These are phyloP conservation scores for Salvia sclarea DNA, from an alignment of 305 asterid genomes.

Conservation along the genomic window DNA sequence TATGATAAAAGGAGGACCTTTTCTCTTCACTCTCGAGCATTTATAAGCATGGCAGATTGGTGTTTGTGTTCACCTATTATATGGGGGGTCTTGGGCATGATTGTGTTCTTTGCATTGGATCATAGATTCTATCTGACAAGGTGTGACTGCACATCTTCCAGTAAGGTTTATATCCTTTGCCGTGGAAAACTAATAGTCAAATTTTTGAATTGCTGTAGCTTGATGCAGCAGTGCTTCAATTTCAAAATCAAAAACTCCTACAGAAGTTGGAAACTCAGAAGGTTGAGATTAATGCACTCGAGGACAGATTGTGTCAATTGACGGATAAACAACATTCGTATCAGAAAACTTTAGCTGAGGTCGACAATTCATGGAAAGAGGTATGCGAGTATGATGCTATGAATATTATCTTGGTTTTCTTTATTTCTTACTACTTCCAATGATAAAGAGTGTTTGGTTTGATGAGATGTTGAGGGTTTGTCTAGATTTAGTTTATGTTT, in stretches of 20 bases:
- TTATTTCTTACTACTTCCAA: background rate
- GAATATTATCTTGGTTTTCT: slow-evolving; percentile 20
- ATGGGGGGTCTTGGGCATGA: slow-evolving; percentile 18
- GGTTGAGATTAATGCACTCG: slow-evolving; percentile 66
- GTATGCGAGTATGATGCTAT: slow-evolving; percentile 38
- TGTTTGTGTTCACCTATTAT: slow-evolving; percentile 7
- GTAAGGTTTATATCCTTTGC: slow-evolving; percentile 20
- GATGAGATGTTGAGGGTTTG: background rate
- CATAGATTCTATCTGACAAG: slow-evolving; percentile 16
- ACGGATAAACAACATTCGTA: slow-evolving; percentile 67
- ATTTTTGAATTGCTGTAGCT: slow-evolving; percentile 55
- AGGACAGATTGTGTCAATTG: slow-evolving; percentile 53
- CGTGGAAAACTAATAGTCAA: slow-evolving; percentile 18
- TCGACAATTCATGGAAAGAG: slow-evolving; percentile 72
- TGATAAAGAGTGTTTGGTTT: slow-evolving; percentile 15
- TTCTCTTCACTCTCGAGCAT: background rate
- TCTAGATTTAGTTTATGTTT: background rate
- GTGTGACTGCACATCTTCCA: slow-evolving; percentile 26
- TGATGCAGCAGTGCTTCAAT: slow-evolving; percentile 83
- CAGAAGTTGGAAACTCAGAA: slow-evolving; percentile 95
- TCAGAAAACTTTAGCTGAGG: slow-evolving; percentile 52
- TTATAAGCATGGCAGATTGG: background rate
- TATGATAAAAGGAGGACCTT: background rate
- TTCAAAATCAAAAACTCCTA: slow-evolving; percentile 89
- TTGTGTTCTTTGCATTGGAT: slow-evolving; percentile 18